Evolutionary conservation across 768 basidiomycete genomes (phyloP).

Genomic region (Russula dissimulans): DNA sequence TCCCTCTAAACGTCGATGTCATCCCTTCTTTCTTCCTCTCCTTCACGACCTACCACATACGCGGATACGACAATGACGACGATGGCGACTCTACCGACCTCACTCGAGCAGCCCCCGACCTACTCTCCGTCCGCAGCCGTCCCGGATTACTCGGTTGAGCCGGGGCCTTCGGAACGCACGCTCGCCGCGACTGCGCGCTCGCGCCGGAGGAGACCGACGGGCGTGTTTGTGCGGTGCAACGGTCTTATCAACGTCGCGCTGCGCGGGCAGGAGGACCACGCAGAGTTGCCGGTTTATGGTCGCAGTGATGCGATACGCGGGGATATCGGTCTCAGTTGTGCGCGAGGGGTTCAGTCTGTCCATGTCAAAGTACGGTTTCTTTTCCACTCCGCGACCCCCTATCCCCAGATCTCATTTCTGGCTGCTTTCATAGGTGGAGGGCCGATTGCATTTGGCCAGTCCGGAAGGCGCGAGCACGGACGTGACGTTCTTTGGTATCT

Average conservation of each 20-base stretch:
- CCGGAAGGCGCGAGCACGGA: conserved; percentile 10
- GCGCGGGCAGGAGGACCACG: conserved; percentile 37
- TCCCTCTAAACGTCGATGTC: too few species aligned
- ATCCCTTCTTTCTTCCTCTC: too few species aligned
- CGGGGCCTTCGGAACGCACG: conserved; percentile 40
- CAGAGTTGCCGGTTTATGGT: conserved; percentile 35
- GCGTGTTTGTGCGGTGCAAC: conserved; percentile 33
- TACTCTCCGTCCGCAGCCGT: conserved; percentile 48
- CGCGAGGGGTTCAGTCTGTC: conserved; percentile 34
- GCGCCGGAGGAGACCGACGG: conserved; percentile 26
- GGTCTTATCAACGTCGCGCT: conserved; percentile 36
- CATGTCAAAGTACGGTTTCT: conserved; percentile 32
- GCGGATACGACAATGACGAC: neutral
- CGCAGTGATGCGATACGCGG: conserved; percentile 36
- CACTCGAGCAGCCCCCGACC: conserved; percentile 30
- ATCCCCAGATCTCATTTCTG: too few species aligned
- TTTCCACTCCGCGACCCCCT: too few species aligned
- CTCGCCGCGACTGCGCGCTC: conserved; percentile 39
- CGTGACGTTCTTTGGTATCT: conserved; percentile 9
- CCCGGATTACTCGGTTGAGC: conserved; percentile 51
- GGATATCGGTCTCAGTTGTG: conserved; percentile 33
- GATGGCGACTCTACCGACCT: neutral
- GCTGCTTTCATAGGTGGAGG: conserved; percentile 19
- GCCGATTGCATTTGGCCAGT: conserved; percentile 14
- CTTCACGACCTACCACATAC: neutral